Base-by-base conservation (phyloP, 495 filamentous ascomycete genomes). In the Aspergillus leporis region DNA sequence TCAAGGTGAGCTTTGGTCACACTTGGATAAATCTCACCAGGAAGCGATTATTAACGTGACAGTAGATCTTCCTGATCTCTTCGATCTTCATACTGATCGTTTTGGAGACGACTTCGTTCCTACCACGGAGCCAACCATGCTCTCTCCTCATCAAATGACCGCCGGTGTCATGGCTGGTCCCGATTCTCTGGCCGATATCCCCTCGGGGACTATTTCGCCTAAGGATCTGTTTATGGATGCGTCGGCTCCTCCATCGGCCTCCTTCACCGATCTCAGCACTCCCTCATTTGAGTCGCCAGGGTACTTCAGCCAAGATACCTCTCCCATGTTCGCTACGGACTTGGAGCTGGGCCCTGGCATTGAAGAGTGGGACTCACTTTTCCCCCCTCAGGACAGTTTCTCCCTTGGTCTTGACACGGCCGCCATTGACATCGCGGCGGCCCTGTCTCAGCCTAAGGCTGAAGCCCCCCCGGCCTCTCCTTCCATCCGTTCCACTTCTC, bases 221-320 rank as follows among this genome's bases (percentile, higher is more conserved):
- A 86, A 88, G 70, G 92, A 97, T 63, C 75, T 97, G 45, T 81
- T 92, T 68, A 73, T 89, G 60, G 88, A 91, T 59, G 77, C 81
- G 18, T 94, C 92, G 55, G 86, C 91, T 30, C 91, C 92, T 40
- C 90, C 91, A 54, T 96, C 93, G 0, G 79, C 87, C 41, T 85
- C 91, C 14, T 89, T 92, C 68, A 95, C 92, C 7, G 87, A 92
- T 58, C 65, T 97, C 64, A 94, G 92, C 55, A 95, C 93, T 53
- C 93, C 89, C 22, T 85, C 87, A 40, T 86, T 85, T 71, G 90
- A 88, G 57, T 93, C 90, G 36, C 91, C 91, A 19, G 85, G 68
- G 71, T 81, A 62, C 63, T 79, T 67, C 61, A 84, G 82, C 66
- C 90, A 85, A 59, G 86, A 94, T 58, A 83, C 88, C 1, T 96